Evolutionary conservation across 2,329 filamentous ascomycete genomes (phyloP).

Genomic region (Zymoseptoria tritici): DNA sequence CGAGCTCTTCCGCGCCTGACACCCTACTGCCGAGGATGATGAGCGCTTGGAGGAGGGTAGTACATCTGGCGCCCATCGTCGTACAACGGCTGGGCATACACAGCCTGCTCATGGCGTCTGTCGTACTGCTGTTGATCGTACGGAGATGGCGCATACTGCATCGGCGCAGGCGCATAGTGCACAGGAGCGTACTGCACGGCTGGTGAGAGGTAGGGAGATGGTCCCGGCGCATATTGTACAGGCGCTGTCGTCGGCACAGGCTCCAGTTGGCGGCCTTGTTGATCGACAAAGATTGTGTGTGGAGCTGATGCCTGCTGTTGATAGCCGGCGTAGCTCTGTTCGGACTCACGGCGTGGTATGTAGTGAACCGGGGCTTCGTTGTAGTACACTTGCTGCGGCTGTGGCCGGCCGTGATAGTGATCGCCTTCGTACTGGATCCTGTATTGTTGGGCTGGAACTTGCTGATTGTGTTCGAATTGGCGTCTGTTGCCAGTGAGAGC

Average conservation of each 20-base stretch:
- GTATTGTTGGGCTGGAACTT: slow-evolving; percentile 18
- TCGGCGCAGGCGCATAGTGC: background rate
- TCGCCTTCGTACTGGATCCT: slow-evolving; percentile 21
- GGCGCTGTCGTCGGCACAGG: slow-evolving; percentile 14
- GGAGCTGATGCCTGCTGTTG: slow-evolving; percentile 19
- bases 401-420: slow-evolving; percentile 12
- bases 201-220: background rate
- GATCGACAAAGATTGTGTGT: slow-evolving; percentile 27
- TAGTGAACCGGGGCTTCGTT: slow-evolving; percentile 19
- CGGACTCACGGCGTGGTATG: slow-evolving; percentile 14
- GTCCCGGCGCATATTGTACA: background rate
- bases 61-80: slow-evolving; percentile 7
- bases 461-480: slow-evolving; percentile 19
- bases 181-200: background rate
- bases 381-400: slow-evolving; percentile 8
- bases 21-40: background rate
- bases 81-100: slow-evolving; percentile 14
- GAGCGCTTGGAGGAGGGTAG: background rate
- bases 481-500: slow-evolving; percentile 13
- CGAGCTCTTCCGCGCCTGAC: background rate
- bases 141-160: slow-evolving; percentile 18
- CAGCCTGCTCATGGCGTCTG: slow-evolving; percentile 9
- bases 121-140: slow-evolving; percentile 21
- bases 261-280: slow-evolving; percentile 26
- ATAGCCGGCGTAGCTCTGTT: slow-evolving; percentile 11